phyloP scores from a whole-genome alignment of 495 filamentous ascomycete genomes.

The Neohortaea acidophila region DNA sequence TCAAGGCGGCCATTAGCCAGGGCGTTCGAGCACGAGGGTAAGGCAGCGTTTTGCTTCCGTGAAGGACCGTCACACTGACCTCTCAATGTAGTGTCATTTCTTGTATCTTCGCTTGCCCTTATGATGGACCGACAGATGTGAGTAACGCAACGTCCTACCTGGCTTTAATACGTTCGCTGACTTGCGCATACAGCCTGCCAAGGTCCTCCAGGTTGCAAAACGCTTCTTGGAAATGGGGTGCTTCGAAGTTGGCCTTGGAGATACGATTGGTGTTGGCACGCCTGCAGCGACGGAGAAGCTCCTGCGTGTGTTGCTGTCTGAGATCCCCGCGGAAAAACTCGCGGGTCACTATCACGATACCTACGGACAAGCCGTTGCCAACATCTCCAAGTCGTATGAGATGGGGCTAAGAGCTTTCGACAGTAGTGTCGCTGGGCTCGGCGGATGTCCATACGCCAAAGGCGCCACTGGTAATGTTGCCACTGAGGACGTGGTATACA shows the following conservation, averaged over 20 bases:
- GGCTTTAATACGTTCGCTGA: neutral
- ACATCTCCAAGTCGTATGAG: slow-evolving; percentile 30
- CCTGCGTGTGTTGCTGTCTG: slow-evolving; percentile 19
- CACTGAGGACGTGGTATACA: slow-evolving; percentile 30
- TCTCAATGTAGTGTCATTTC: slow-evolving; percentile 29
- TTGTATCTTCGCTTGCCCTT: slow-evolving; percentile 32
- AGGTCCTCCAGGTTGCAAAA: slow-evolving; percentile 25
- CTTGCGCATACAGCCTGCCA: slow-evolving; percentile 18
- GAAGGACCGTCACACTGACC: neutral
- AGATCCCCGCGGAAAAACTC: slow-evolving; percentile 22
- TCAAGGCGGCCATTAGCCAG: slow-evolving; percentile 12
- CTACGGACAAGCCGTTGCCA: slow-evolving; percentile 31
- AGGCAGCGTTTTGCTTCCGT: slow-evolving; percentile 3
- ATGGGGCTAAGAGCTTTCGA: slow-evolving; percentile 32
- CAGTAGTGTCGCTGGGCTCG: slow-evolving; percentile 31
- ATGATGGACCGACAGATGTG: slow-evolving; percentile 19
- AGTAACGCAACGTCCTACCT: neutral
- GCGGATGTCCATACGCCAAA: slow-evolving; percentile 34
- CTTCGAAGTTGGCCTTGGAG: slow-evolving; percentile 34
- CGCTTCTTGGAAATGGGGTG: slow-evolving; percentile 28
- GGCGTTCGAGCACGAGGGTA: slow-evolving; percentile 29
- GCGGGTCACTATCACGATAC: slow-evolving; percentile 38
- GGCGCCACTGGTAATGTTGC: slow-evolving; percentile 35
- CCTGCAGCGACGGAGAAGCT: slow-evolving; percentile 24
- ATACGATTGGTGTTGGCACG: slow-evolving; percentile 31